Percentiles rank a stretch among this genome's conserved stretches.
Conservation (phyloP, 108 stramenopile genomes). For the Skeletonema menzelii region DNA sequence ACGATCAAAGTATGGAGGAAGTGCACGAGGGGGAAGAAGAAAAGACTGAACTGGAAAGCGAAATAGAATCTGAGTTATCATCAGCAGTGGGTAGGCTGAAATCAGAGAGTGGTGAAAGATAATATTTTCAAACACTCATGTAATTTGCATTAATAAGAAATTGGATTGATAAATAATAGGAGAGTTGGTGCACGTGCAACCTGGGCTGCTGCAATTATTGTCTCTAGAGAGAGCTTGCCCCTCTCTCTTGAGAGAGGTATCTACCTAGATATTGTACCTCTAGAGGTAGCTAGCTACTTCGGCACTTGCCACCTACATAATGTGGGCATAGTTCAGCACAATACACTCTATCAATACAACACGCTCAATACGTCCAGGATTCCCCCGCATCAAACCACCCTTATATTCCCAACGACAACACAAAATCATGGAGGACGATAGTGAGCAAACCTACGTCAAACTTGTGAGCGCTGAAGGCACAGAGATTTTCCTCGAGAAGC, state of each 20-base stretch:
- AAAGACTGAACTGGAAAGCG: conserved; percentile 27
- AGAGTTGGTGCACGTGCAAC: too few species aligned
- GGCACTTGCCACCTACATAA: too few species aligned
- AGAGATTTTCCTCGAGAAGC: conserved; percentile 50
- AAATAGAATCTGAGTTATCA: not conserved
- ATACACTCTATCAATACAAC: not conserved
- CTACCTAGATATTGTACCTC: too few species aligned
- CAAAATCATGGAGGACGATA: conserved; percentile 45
- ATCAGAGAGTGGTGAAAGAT: conserved; percentile 12
- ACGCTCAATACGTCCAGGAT: not conserved
- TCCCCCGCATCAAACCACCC: too few species aligned
- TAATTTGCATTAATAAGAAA: not conserved
- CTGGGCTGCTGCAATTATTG: too few species aligned
- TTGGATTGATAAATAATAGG: not conserved
- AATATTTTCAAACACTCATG: not conserved
- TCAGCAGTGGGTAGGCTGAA: conserved; percentile 2
- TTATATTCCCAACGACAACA: too few species aligned
- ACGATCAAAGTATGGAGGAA: conserved; percentile 38
- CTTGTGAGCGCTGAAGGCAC: conserved; percentile 78
- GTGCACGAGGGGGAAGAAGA: conserved; percentile 8
- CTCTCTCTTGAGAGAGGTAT: too few species aligned
- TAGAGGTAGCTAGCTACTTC: too few species aligned
- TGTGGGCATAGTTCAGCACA: too few species aligned
- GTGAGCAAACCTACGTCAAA: conserved; percentile 64
- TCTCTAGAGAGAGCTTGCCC: too few species aligned